Base-by-base conservation (phyloP, 331 rosid species). In the Malus hybrid region DNA sequence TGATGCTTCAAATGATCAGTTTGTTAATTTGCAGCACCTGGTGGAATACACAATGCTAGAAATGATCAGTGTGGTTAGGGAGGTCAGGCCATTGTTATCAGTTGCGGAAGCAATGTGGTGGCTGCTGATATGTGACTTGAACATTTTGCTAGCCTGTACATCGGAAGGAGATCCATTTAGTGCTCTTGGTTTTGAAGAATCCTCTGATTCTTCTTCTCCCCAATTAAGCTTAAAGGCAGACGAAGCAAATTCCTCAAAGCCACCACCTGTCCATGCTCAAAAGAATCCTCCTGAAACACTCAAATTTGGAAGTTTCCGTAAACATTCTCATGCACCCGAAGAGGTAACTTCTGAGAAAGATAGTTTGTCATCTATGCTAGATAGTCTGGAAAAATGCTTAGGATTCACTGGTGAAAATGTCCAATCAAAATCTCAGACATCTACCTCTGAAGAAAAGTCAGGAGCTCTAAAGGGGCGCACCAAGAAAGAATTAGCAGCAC, bases 51-150 rank as follows among this genome's bases (percentile, higher is more conserved):
- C 86, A 7, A 67, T 90, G 85, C 55, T 83, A 74, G 96, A 90
- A 84, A 84, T 90, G 88, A 61, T 88, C 22, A 70, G 84, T 69
- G 80, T 88, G 34, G 83, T 90, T 66, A 75, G 80, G 12, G 91
- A 88, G 78, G 79, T 90, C 56, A 86, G 74, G 76, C 93, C 93
- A 7, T 88, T 82, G 67, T 77, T 90, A 61, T 78, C 89, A 18
- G 83, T 57, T 42, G 84, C 84, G 14, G 96, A 90, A 65, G 96
- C 90, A 69, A 88, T 90, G 96, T 90, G 96, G 96, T 72, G 78
- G 76, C 80, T 88, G 79, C 66, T 90, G 83, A 74, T 90, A 46
- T 80, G 82, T 20, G 93, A 88, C 80, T 74, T 90, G 78, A 88
- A 87, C 73, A 79, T 90, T 57, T 56, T 79, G 66, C 96, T 79